A percentile compares a stretch with the other conserved stretches of the same genome.
Evolutionary conservation across 1,284 basidiomycete species (phyloP).

Genomic region (Leccinum griseonigrum): DNA sequence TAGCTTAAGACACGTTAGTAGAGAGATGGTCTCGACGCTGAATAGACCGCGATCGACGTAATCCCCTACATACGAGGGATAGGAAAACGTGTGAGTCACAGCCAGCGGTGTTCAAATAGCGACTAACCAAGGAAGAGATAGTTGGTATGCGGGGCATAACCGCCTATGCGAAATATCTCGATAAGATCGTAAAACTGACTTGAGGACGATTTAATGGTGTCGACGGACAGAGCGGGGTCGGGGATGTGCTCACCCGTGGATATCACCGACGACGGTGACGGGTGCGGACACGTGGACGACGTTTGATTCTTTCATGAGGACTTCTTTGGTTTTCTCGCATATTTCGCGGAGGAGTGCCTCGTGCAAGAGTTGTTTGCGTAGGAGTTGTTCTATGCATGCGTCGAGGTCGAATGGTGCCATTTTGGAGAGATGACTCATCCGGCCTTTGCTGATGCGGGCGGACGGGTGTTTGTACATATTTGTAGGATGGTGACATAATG

Average conservation of each 20-base stretch:
- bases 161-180: slow-evolving; percentile 98
- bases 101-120: not conserved
- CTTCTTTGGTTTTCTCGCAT: slow-evolving; percentile 98
- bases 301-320: slow-evolving; percentile 98
- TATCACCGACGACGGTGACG: slow-evolving; percentile 99
- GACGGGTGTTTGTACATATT: slow-evolving; percentile 39
- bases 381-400: slow-evolving; percentile 88
- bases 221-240: slow-evolving; percentile 7
- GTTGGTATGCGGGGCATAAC: slow-evolving; percentile 94
- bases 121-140: slow-evolving; percentile 92
- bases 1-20: slow-evolving; percentile 95
- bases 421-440: slow-evolving; percentile 15
- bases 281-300: slow-evolving; percentile 97
- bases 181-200: slow-evolving; percentile 99
- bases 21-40: slow-evolving; percentile 97
- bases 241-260: slow-evolving; percentile 82
- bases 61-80: slow-evolving; percentile 63
- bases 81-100: slow-evolving; percentile 9
- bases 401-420: slow-evolving; percentile 96
- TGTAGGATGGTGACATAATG: slow-evolving; percentile 19
- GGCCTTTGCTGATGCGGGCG: slow-evolving; percentile 4
- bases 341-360: slow-evolving; percentile 93
- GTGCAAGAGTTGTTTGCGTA: slow-evolving; percentile 89
- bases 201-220: slow-evolving; percentile 35
- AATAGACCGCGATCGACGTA: slow-evolving; percentile 98